Evolutionary conservation across 306 rosid species (phyloP).

Genomic region (Quercus wislizeni): DNA sequence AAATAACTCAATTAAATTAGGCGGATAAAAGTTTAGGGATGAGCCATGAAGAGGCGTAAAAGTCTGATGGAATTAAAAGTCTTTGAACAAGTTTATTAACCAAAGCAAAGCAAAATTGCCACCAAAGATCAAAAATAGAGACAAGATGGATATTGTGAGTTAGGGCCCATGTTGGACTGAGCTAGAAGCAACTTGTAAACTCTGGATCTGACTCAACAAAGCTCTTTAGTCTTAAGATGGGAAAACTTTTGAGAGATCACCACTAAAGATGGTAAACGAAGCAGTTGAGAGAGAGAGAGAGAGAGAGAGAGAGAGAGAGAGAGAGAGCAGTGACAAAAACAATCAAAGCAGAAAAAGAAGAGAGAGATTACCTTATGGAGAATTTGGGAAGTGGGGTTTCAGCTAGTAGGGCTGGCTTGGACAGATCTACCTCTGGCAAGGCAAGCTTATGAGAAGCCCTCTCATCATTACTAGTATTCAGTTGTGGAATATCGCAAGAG

Average conservation of each 20-base stretch:
- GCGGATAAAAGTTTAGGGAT: background rate
- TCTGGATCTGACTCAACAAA: constrained; percentile 36
- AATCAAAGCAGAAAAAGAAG: background rate
- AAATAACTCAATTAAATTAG: background rate
- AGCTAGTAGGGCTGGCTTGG: constrained; percentile 29
- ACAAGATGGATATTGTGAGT: constrained; percentile 30
- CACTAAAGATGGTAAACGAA: background rate
- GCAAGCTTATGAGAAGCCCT: constrained; percentile 28
- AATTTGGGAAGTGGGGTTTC: constrained; percentile 35
- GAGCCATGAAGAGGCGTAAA: constrained; percentile 13
- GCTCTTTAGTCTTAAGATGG: constrained; percentile 13
- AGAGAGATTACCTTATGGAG: constrained; percentile 47
- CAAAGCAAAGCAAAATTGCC: constrained; percentile 25
- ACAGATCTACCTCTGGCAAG: constrained; percentile 39
- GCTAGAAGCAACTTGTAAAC: constrained; percentile 29
- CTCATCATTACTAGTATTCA: constrained; percentile 27
- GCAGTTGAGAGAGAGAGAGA: constrained; percentile 4
- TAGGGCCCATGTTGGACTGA: constrained; percentile 35
- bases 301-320: background rate
- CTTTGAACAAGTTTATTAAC: constrained; percentile 19
- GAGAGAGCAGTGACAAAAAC: background rate
- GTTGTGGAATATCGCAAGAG: constrained; percentile 22
- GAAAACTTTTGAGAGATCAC: constrained; percentile 16
- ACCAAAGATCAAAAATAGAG: constrained; percentile 25
- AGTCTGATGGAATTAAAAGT: constrained; percentile 21